Evolutionary conservation across 78 protist genomes (phyloP).

Genomic region (Guillardia theta): DNA sequence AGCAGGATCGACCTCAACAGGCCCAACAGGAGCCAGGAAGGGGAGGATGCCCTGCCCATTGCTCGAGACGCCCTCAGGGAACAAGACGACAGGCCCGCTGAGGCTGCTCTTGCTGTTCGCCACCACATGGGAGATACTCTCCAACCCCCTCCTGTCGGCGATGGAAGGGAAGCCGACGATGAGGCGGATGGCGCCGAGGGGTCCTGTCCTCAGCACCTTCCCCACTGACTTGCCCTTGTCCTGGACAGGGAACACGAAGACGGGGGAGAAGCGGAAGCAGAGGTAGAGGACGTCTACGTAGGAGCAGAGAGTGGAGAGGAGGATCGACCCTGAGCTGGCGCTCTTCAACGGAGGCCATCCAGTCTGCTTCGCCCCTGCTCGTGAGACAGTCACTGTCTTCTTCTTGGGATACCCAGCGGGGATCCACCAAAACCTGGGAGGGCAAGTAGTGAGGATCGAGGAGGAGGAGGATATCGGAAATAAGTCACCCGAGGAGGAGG

Average conservation of each 20-base stretch:
- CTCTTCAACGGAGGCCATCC: neutral
- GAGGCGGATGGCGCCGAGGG: neutral
- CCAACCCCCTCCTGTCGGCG: too few relatives aligned
- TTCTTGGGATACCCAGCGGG: neutral
- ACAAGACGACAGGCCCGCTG: neutral
- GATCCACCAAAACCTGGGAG: neutral
- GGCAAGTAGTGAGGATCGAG: neutral
- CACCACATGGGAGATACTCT: neutral
- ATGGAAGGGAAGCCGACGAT: neutral
- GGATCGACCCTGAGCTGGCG: neutral
- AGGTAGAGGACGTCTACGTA: neutral
- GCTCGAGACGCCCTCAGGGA: neutral
- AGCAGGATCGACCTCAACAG: neutral
- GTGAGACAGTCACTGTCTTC: neutral
- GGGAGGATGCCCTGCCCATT: constrained; percentile 13
- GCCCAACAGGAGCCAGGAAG: neutral
- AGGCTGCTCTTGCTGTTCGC: neutral
- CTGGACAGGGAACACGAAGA: neutral
- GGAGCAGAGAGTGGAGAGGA: neutral
- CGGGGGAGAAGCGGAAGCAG: constrained; percentile 2
- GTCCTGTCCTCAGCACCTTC: neutral
- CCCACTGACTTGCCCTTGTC: neutral
- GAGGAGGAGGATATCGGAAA: neutral
- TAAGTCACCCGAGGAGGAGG: neutral
- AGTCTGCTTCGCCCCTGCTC: neutral